Percentiles rank a stretch among this genome's conserved stretches.
Evolutionary conservation across 345 rosid genomes (phyloP).

Genomic region (Pistacia vera): DNA sequence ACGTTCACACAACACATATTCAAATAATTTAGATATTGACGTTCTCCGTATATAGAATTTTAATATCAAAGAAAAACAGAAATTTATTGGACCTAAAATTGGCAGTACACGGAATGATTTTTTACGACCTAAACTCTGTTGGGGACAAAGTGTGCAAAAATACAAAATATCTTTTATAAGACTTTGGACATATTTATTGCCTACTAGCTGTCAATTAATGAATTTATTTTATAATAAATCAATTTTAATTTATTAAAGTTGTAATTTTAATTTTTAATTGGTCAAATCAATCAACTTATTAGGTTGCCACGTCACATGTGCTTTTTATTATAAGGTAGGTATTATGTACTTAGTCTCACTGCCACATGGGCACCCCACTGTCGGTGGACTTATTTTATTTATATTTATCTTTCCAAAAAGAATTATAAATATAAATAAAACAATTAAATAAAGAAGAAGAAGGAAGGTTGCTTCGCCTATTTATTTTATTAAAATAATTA

Average conservation of each 20-base stretch:
- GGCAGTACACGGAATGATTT: background rate
- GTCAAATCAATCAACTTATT: background rate
- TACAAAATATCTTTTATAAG: background rate
- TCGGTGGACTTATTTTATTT: constrained; percentile 2
- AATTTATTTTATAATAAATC: background rate
- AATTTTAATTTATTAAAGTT: background rate
- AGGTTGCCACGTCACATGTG: background rate
- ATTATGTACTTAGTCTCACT: background rate
- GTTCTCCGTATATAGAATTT: too few species aligned
- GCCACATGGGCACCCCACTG: constrained; percentile 11
- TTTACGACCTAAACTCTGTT: background rate
- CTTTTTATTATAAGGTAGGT: background rate
- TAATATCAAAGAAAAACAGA: too few species aligned
- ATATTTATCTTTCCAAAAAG: background rate
- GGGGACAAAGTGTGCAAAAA: background rate
- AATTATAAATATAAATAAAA: background rate
- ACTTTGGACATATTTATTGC: background rate
- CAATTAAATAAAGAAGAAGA: too few species aligned
- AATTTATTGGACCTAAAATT: background rate
- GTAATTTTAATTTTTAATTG: background rate
- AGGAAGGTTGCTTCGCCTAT: background rate
- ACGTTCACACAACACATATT: too few species aligned
- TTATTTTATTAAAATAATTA: background rate
- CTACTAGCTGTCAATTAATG: background rate
- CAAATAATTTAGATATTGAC: too few species aligned